Evolutionary conservation across 2,329 filamentous ascomycete species (phyloP).

Genomic region (Calonectria pauciramosa): DNA sequence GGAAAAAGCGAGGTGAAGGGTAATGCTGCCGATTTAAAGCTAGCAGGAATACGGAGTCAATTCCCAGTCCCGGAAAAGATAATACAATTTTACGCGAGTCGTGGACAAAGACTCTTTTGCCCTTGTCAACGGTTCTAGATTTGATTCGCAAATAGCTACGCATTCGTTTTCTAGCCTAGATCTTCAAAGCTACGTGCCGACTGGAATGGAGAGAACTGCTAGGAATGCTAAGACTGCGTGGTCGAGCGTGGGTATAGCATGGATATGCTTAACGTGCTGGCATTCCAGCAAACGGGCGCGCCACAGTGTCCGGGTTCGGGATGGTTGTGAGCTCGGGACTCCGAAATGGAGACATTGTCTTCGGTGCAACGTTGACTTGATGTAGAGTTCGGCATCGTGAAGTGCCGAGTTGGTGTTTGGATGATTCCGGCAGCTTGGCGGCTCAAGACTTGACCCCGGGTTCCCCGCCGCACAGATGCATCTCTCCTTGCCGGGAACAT

Average conservation of each 20-base stretch:
- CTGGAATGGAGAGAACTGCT: not conserved
- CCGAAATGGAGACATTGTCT: not conserved
- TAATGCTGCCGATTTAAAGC: not conserved
- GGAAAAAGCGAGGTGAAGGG: not conserved
- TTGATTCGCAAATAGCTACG: not conserved
- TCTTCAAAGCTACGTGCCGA: not conserved
- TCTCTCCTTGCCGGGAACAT: not conserved
- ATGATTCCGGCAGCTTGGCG: not conserved
- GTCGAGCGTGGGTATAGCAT: not conserved
- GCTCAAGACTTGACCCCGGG: not conserved
- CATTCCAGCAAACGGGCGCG: conserved; percentile 13
- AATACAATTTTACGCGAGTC: not conserved
- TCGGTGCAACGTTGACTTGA: not conserved
- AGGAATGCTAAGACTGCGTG: conserved; percentile 6
- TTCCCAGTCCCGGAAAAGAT: not conserved
- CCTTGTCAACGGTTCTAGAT: conserved; percentile 6
- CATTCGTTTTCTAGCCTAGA: not conserved
- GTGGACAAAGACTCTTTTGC: not conserved
- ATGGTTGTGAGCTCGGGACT: not conserved
- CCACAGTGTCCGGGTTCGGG: not conserved
- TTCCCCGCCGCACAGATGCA: not conserved
- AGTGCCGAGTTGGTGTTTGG: not conserved
- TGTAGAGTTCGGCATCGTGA: not conserved
- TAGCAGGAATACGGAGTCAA: not conserved
- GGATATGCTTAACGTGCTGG: conserved; percentile 4